These are phyloP conservation scores for Salix viminalis DNA, from an alignment of 345 rosid genomes.

Conservation along the genomic window DNA sequence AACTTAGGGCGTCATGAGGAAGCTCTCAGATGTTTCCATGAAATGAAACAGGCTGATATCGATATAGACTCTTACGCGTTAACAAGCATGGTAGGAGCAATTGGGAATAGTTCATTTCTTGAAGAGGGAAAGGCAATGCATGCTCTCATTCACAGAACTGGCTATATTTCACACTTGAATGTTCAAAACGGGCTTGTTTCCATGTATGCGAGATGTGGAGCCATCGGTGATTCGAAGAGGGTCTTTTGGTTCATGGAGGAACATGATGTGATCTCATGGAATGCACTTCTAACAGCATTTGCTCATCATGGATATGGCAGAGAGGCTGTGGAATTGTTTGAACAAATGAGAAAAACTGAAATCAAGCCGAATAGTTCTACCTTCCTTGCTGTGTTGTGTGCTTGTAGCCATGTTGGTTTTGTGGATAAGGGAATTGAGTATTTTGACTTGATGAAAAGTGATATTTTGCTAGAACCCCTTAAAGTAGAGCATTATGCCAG, in stretches of 20 bases:
- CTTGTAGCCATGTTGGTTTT: constrained; percentile 40
- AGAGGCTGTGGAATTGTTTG: constrained; percentile 31
- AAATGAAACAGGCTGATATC: constrained; percentile 29
- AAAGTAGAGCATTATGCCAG: constrained; percentile 33
- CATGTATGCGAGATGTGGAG: constrained; percentile 40
- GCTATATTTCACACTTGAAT: constrained; percentile 14
- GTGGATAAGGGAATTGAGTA: constrained; percentile 36
- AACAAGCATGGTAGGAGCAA: constrained; percentile 30
- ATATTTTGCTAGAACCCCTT: constrained; percentile 16
- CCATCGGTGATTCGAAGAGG: constrained; percentile 19
- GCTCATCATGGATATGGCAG: constrained; percentile 32
- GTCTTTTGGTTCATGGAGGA: constrained; percentile 27
- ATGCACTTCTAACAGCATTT: constrained; percentile 30
- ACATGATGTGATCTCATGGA: constrained; percentile 39
- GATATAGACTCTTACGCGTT: constrained; percentile 27
- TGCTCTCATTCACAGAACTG: constrained; percentile 28
- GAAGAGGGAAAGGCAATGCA: constrained; percentile 34
- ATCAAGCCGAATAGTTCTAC: constrained; percentile 30
- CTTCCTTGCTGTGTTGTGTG: constrained; percentile 35
- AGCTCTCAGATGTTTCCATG: constrained; percentile 21
- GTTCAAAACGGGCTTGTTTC: constrained; percentile 37
- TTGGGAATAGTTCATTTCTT: constrained; percentile 22
- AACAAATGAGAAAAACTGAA: constrained; percentile 30
- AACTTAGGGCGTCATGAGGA: constrained; percentile 25
- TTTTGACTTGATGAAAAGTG: constrained; percentile 23